Evolutionary conservation across 345 rosid genomes (phyloP).

Genomic region (Eucalyptus brandiana): DNA sequence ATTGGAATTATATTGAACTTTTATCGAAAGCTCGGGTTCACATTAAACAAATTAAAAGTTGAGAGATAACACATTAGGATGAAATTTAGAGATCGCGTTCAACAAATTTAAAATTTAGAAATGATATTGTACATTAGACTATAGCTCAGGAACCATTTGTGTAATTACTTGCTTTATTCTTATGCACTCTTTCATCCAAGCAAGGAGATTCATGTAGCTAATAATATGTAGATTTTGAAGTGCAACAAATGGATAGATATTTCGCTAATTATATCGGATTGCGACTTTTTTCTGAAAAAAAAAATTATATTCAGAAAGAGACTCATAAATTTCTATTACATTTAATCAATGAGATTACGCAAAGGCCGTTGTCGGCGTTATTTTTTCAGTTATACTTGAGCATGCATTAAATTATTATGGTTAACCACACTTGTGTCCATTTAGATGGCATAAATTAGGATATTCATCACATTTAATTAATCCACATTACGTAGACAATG

Average conservation of each 20-base stretch:
- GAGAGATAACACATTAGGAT: too few species aligned
- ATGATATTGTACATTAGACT: too few species aligned
- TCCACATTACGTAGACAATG: not conserved
- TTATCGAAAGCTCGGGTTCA: not conserved
- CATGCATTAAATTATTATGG: not conserved
- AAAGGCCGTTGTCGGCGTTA: not conserved
- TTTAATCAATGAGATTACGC: not conserved
- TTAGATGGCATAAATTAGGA: not conserved
- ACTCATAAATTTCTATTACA: too few species aligned
- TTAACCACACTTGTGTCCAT: not conserved
- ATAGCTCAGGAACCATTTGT: too few species aligned
- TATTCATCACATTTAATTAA: not conserved
- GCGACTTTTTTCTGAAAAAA: not conserved
- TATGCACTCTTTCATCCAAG: not conserved
- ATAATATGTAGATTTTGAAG: not conserved
- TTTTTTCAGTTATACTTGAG: not conserved
- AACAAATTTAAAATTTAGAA: too few species aligned
- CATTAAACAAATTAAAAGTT: not conserved
- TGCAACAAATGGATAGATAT: not conserved
- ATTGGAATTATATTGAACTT: not conserved
- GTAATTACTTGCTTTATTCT: not conserved
- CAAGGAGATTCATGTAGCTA: not conserved
- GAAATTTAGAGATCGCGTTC: fast-evolving
- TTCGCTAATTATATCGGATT: too few species aligned
- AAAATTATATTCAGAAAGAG: not conserved